Base-by-base conservation (phyloP, 139 green algal species). In the Tetratostichococcus sp. region DNA sequence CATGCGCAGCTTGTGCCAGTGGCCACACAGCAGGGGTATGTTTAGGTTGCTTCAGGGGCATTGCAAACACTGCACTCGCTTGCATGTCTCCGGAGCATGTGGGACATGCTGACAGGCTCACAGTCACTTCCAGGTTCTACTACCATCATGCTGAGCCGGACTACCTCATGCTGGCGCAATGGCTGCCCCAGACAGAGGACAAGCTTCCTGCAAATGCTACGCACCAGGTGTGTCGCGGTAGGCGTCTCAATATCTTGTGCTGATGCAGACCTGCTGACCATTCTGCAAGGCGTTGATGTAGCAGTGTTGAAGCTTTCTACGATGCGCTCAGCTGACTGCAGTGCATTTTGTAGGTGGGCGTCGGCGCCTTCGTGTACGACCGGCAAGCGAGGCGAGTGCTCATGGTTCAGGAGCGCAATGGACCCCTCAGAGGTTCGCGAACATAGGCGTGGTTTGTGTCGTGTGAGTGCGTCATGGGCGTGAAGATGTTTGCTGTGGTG, bases 301-400 rank as follows among this genome's bases (percentile, higher is more conserved):
- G n/a, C n/a, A n/a, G n/a, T n/a, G n/a, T n/a, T n/a, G n/a, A n/a
- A n/a, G n/a, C n/a, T n/a, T n/a, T n/a, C n/a, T n/a, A n/a, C n/a
- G n/a, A n/a, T n/a, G n/a, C n/a, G n/a, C n/a, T n/a, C 50, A 8
- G 17, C 19, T 62, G 2, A 26, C 33, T n/a, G n/a, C n/a, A n/a
- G n/a, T n/a, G n/a, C n/a, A n/a, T n/a, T n/a, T 4, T 72, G 59
- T 84, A 94, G 84, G 90, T 96, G 1, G 92, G 92, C 1, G 83
- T 97, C 23, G 92, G 92, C 26, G 89, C 89, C 0, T 91, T 94
- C 74, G 90, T 97, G n/a, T 43, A 94, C 4, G 92, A 97, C 73
- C 76, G 79, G 17, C 43, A 86, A n/a, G 68, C 21, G 1, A 28
- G 74, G 21, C 42, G 42, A 72, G 80, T 97, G 70, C 83, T 97